Percentiles rank a stretch among this genome's conserved stretches.
These are phyloP conservation scores for Lactifluus piperatus DNA, from an alignment of 768 basidiomycete species.

Conservation along the genomic window DNA sequence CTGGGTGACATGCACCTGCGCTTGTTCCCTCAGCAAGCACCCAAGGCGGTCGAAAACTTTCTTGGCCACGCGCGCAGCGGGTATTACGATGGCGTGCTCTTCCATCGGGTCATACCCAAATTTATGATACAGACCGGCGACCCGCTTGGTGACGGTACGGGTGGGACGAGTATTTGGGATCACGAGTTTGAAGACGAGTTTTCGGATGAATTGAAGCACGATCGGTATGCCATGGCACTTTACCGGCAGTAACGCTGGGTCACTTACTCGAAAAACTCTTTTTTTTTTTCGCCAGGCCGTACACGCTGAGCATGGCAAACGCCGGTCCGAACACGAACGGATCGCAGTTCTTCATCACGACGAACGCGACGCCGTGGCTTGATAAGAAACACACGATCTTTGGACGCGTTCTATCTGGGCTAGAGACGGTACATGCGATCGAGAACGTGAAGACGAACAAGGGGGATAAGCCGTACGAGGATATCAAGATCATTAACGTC, in stretches of 20 bases:
- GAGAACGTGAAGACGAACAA: constrained; percentile 86
- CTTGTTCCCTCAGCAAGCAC: constrained; percentile 85
- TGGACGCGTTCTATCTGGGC: constrained; percentile 76
- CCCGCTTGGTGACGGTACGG: constrained; percentile 90
- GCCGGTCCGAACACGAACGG: constrained; percentile 88
- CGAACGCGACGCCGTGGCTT: constrained; percentile 87
- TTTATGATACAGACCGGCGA: constrained; percentile 99
- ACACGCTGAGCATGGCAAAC: constrained; percentile 94
- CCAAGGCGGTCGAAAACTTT: constrained; percentile 97
- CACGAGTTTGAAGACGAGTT: constrained; percentile 92
- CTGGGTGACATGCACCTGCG: constrained; percentile 88
- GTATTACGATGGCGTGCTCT: constrained; percentile 88
- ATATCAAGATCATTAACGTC: constrained; percentile 84
- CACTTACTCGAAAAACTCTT: background rate
- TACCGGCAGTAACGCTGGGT: too few species aligned
- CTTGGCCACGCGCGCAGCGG: constrained; percentile 83
- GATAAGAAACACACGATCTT: constrained; percentile 92
- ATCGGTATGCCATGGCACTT: constrained; percentile 52
- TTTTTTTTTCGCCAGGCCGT: constrained; percentile 48
- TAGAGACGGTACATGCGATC: constrained; percentile 86
- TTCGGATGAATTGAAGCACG: constrained; percentile 79
- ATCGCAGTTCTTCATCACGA: constrained; percentile 97
- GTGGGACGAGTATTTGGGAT: constrained; percentile 87
- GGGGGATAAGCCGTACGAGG: constrained; percentile 83
- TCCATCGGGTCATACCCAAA: constrained; percentile 97